phyloP scores from a whole-genome alignment of 2,329 filamentous ascomycete genomes.

The Ophiocordyceps camponoti-floridani region DNA sequence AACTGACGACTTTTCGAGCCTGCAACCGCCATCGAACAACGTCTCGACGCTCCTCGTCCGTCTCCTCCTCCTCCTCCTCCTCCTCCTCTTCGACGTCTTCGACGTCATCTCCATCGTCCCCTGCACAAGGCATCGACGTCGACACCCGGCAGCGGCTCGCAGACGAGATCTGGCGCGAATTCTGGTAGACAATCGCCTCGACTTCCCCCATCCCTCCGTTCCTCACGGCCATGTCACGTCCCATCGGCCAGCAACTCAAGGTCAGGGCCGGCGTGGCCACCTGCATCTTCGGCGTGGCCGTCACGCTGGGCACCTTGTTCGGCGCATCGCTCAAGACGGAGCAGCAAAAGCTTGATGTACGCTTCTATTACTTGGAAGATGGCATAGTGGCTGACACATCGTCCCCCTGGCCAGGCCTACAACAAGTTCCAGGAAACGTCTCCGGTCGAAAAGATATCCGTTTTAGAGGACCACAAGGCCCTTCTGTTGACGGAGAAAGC shows the following conservation, averaged over 20 bases:
- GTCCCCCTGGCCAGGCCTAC: slow-evolving; percentile 11
- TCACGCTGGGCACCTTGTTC: slow-evolving; percentile 27
- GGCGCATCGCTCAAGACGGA: slow-evolving; percentile 31
- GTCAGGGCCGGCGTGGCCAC: slow-evolving; percentile 18
- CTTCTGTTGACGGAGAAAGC: slow-evolving; percentile 19
- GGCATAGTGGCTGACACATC: neutral
- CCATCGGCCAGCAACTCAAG: slow-evolving; percentile 1
- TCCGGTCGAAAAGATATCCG: slow-evolving; percentile 24
- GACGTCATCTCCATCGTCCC: neutral
- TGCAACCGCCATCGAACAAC: neutral
- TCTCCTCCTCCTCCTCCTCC: neutral
- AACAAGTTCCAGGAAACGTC: slow-evolving; percentile 19
- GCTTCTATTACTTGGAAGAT: neutral
- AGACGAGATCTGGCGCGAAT: slow-evolving; percentile 9
- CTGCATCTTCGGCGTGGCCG: slow-evolving; percentile 26
- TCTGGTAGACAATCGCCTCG: slow-evolving; percentile 7
- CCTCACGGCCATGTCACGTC: neutral
- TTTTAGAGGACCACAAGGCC: slow-evolving; percentile 23
- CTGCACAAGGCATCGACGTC: slow-evolving; percentile 5
- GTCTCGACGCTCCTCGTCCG: neutral
- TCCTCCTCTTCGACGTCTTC: neutral
- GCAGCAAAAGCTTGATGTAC: slow-evolving; percentile 25
- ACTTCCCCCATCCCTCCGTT: neutral
- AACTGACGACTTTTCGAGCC: slow-evolving; percentile 1
- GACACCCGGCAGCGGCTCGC: slow-evolving; percentile 7